Evolutionary conservation across 1,284 basidiomycete genomes (phyloP), one percentile per base, ranked within the genome.

Genomic region (Athelia psychrophila): DNA sequence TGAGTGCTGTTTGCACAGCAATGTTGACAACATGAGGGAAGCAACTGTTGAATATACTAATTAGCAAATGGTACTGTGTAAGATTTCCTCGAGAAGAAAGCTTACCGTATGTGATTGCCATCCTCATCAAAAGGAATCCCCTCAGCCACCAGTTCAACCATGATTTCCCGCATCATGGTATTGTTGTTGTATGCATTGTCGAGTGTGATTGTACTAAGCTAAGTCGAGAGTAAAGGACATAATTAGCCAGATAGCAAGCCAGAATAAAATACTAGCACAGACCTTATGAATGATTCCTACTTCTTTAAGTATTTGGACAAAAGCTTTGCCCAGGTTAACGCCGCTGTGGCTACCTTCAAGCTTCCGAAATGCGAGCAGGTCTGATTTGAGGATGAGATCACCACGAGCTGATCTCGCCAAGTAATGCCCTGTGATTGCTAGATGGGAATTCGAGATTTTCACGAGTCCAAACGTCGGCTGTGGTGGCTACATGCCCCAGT

Each of bases 1-100:
- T 40, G 2, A 66, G 55, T 1, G 56, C 60, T 8, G 63, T 54
- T 50, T 70, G 62, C 9, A 64, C 61, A 6, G 66, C 58, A n/a
- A 69, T 58, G 44, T 71, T 72, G 23, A 68, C 51, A 20, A 64
- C 51, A 35, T 70, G 69, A 0, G 64, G 67, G 51, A 70, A 70
- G 49, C 69, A 71, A 18, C 69, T 71, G 22, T 13, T 45, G 12
- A 18, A 42, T 15, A 27, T n/a, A n/a, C n/a, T 30, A 13, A 30
- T 30, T 30, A 30, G 27, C 27, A 30, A 6, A 13, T 30, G 5
- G 13, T 30, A 30, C n/a, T n/a, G n/a, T n/a, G n/a, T n/a, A n/a
- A n/a, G n/a, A n/a, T n/a, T n/a, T n/a, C 13, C 27, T 30, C 6
- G 18, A 42, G 33, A 19, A 42, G 33, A 3, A 12, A 19, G 24